Evolutionary conservation across 2,329 filamentous ascomycete species (phyloP).

Genomic region (Aspergillus alliaceus): DNA sequence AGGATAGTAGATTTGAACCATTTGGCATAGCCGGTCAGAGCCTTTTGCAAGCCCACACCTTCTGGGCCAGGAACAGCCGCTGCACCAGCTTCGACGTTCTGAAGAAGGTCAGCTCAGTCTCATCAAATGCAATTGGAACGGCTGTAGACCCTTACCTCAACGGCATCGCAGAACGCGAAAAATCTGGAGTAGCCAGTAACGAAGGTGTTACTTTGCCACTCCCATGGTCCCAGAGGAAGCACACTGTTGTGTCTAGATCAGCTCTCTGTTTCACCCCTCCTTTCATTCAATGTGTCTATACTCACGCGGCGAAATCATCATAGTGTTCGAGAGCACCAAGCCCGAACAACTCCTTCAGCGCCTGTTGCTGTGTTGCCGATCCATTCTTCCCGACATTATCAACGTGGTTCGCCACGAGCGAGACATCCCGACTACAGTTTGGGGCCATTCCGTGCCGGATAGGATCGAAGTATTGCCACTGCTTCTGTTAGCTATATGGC

Average conservation of each 20-base stretch:
- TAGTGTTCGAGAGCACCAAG: slow-evolving; percentile 51
- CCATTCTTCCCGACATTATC: slow-evolving; percentile 50
- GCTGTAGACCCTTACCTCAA: not conserved
- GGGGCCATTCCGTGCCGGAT: slow-evolving; percentile 59
- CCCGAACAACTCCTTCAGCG: slow-evolving; percentile 55
- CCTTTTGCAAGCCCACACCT: slow-evolving; percentile 56
- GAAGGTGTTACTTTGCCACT: slow-evolving; percentile 58
- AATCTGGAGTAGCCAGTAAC: slow-evolving; percentile 49
- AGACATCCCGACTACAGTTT: slow-evolving; percentile 58
- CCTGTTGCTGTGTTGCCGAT: slow-evolving; percentile 41
- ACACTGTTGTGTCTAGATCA: slow-evolving; percentile 33
- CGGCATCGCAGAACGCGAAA: not conserved
- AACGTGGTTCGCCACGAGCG: slow-evolving; percentile 55
- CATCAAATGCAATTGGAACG: too few species aligned
- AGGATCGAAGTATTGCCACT: slow-evolving; percentile 59
- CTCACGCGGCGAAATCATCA: slow-evolving; percentile 53
- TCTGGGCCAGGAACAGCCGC: slow-evolving; percentile 33
- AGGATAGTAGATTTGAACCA: slow-evolving; percentile 52
- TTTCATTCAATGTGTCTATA: not conserved
- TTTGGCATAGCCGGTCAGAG: slow-evolving; percentile 55
- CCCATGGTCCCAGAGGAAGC: slow-evolving; percentile 57
- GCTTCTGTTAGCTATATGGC: not conserved
- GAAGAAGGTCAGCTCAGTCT: slow-evolving; percentile 20
- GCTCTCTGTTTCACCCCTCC: not conserved
- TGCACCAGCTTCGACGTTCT: slow-evolving; percentile 34